These are phyloP conservation scores for Arabidopsis lyrata DNA, from an alignment of 441 rosid genomes.

Conservation along the genomic window DNA sequence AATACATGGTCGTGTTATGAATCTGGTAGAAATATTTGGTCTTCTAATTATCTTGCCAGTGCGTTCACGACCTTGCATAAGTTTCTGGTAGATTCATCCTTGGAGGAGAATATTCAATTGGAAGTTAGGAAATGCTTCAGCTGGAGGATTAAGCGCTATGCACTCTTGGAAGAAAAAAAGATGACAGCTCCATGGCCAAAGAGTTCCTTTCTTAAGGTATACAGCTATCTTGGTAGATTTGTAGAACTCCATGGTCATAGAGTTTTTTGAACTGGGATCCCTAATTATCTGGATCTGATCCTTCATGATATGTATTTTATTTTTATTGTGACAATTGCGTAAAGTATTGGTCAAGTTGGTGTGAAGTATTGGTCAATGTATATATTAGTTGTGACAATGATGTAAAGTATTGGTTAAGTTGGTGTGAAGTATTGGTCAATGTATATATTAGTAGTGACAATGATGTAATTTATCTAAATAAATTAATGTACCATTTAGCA, in stretches of 20 bases:
- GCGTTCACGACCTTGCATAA: neutral
- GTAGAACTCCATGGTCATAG: neutral
- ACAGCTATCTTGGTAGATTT: neutral
- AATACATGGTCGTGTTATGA: neutral
- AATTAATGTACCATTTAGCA: neutral
- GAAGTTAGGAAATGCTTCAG: constrained; percentile 1
- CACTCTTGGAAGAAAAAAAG: neutral
- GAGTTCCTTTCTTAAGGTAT: neutral
- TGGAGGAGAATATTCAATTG: neutral
- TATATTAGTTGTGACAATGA: neutral
- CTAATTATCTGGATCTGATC: neutral
- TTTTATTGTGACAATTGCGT: neutral
- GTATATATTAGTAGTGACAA: neutral
- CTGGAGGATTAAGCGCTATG: neutral
- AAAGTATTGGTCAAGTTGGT: neutral
- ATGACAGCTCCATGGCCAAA: neutral
- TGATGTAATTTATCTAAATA: neutral
- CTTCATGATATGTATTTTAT: neutral
- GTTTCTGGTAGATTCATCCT: neutral
- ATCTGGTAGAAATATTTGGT: neutral
- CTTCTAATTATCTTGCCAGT: neutral
- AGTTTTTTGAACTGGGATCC: neutral
- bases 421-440: constrained; percentile 5
- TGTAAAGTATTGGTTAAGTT: neutral
- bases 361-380: neutral